Percentiles rank a stretch among this genome's conserved stretches.
These are phyloP conservation scores for Rhizopogon vesiculosus DNA, from an alignment of 768 basidiomycete genomes.

Conservation along the genomic window DNA sequence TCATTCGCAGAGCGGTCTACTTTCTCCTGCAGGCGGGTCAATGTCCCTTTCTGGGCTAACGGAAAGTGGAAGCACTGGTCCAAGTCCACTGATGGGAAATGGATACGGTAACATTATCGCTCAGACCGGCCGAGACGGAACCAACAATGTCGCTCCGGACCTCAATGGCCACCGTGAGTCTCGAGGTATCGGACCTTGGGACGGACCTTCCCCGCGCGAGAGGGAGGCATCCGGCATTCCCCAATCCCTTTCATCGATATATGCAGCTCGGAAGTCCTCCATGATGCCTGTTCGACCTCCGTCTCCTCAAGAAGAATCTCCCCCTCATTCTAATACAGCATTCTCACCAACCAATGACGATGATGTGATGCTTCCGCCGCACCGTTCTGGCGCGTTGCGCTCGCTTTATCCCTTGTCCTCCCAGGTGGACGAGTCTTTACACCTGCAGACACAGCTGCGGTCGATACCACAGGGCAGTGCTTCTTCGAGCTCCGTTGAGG, in stretches of 20 bases:
- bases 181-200: conserved; percentile 25
- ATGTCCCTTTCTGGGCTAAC: conserved; percentile 7
- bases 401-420: conserved; percentile 18
- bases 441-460: conserved; percentile 16
- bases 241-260: conserved; percentile 20
- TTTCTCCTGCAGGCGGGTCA: conserved; percentile 13
- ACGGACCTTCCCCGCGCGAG: conserved; percentile 28
- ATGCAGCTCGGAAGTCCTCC: conserved; percentile 21
- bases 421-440: conserved; percentile 20
- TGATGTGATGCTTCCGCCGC: conserved; percentile 29
- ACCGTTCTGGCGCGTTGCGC: conserved; percentile 24
- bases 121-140: conserved; percentile 24
- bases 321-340: conserved; percentile 15
- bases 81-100: conserved; percentile 18
- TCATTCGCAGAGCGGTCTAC: conserved; percentile 18
- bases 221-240: conserved; percentile 20
- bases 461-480: conserved; percentile 33
- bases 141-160: not conserved
- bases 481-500: conserved; percentile 41
- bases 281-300: conserved; percentile 15
- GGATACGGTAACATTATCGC: conserved; percentile 21
- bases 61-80: conserved; percentile 11
- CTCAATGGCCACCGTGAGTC: conserved; percentile 12
- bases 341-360: conserved; percentile 24
- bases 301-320: conserved; percentile 24